Conservation (phyloP, 75 land plant species). For the Picea sitchensis region DNA sequence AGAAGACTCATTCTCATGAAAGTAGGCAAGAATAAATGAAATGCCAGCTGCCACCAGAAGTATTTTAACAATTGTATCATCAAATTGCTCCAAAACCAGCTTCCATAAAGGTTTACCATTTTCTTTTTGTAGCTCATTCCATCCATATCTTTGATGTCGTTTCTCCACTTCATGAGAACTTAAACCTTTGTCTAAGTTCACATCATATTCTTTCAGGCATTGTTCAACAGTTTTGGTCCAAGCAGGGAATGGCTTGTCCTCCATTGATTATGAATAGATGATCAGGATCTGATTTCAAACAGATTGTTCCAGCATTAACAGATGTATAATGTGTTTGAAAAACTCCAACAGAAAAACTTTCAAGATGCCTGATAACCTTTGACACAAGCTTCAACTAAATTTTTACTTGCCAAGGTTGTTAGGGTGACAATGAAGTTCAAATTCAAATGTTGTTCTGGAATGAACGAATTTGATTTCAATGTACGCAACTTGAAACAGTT, state of each 20-base stretch:
- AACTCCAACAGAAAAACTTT: too few species aligned
- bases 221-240: constrained; percentile 72
- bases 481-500: too few species aligned
- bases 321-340: too few species aligned
- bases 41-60: constrained; percentile 68
- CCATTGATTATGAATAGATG: constrained; percentile 1
- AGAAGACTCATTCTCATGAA: constrained; percentile 39
- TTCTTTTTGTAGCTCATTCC: constrained; percentile 75
- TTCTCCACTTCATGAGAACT: constrained; percentile 39
- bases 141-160: constrained; percentile 48
- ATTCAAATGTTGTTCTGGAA: too few species aligned
- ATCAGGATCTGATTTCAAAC: too few species aligned
- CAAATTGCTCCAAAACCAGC: constrained; percentile 79
- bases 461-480: too few species aligned
- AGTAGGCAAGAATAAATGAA: constrained; percentile 59
- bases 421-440: too few species aligned
- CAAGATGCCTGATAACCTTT: too few species aligned
- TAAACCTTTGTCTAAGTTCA: constrained; percentile 52
- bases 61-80: constrained; percentile 79
- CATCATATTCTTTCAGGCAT: constrained; percentile 58
- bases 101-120: constrained; percentile 70
- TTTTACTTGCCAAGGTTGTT: too few species aligned
- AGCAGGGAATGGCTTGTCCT: constrained; percentile 53
- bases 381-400: too few species aligned
- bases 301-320: too few species aligned